Base-by-base conservation (phyloP, 2,329 filamentous ascomycete species). In the Celoporthe dispersa region DNA sequence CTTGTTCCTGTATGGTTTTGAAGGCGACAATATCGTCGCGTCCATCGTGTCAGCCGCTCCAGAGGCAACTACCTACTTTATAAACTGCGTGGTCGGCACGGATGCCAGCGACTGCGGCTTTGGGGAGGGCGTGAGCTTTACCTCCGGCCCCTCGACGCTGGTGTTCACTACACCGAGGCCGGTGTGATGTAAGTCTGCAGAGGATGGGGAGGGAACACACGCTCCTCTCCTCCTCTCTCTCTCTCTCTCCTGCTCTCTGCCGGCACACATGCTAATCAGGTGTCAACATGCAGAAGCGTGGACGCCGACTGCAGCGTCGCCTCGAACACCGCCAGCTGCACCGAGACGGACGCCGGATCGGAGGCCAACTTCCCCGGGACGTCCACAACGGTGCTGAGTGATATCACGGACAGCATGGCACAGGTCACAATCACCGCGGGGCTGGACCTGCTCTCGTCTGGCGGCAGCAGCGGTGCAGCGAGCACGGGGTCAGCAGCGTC, bases 81-180 rank as follows among this genome's bases (percentile, higher is more conserved):
- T 72, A 1, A 63, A 19, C 25, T 72, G 70, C 55, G 65, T 65
- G 19, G 16, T 37, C 7, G 70, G 70, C 62, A 72, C 70, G 3
- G 70, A 71, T n/a, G 14, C n/a, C 16, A 59, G 14, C n/a, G 70
- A 71, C 55, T 71, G 70, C 31, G 70, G 70, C 62, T 63, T 72
- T 37, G 70, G 70, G 12, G 44, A 22, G 7, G 70, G 70, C 1
- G 33, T 68, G 28, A 70, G 55, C 25, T 60, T 68, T n/a, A 67
- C 69, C 31, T 25, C 62, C 19, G 62, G 70, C 14, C 37, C 57
- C 4, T 66, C 70, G 16, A 65, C 66, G n/a, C 16, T 68, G 35
- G 7, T 14, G 8, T 64, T 0, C 70, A 72, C 48, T 12, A 51
- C 65, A 72, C 70, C 16, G 68, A 70, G 22, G 9, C 1, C 16